Conservation (phyloP, 2,329 filamentous ascomycete species). For the Raffaelea arxii region DNA sequence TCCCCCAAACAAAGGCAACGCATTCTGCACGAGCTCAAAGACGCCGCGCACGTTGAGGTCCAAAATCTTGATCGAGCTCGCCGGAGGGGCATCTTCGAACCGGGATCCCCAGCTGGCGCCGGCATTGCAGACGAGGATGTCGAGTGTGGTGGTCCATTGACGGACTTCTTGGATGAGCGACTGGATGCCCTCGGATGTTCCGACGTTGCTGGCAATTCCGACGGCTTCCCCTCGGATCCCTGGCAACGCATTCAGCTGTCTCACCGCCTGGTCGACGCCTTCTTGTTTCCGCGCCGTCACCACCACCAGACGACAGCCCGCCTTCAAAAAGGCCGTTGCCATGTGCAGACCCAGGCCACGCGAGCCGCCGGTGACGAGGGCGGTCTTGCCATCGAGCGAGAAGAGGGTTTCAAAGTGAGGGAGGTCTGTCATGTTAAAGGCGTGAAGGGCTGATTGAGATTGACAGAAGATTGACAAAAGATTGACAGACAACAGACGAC, state of each 20-base stretch:
- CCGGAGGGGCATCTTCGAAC: slow-evolving; percentile 54
- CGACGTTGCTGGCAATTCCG: slow-evolving; percentile 56
- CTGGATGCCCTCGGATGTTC: slow-evolving; percentile 51
- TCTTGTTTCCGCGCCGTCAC: slow-evolving; percentile 62
- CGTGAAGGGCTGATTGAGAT: too few species aligned
- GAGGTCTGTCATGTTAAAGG: slow-evolving; percentile 21
- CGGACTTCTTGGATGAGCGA: slow-evolving; percentile 46
- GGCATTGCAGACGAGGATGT: slow-evolving; percentile 63
- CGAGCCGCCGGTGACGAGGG: slow-evolving; percentile 27
- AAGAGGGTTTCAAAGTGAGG: slow-evolving; percentile 19
- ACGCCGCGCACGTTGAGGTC: slow-evolving; percentile 63
- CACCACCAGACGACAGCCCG: slow-evolving; percentile 61
- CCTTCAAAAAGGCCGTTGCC: slow-evolving; percentile 56
- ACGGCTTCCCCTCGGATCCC: slow-evolving; percentile 48
- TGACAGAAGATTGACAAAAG: too few species aligned
- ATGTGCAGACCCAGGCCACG: slow-evolving; percentile 54
- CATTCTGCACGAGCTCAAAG: slow-evolving; percentile 57
- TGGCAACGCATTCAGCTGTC: slow-evolving; percentile 54
- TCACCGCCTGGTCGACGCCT: slow-evolving; percentile 54
- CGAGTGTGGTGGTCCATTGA: slow-evolving; percentile 45
- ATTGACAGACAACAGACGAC: too few species aligned
- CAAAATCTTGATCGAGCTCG: slow-evolving; percentile 56
- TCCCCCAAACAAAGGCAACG: slow-evolving; percentile 11
- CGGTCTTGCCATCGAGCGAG: slow-evolving; percentile 15
- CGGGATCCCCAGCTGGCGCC: slow-evolving; percentile 58